Evolutionary conservation across 2,329 filamentous ascomycete genomes (phyloP).

Genomic region (Pseudocercospora vitis): DNA sequence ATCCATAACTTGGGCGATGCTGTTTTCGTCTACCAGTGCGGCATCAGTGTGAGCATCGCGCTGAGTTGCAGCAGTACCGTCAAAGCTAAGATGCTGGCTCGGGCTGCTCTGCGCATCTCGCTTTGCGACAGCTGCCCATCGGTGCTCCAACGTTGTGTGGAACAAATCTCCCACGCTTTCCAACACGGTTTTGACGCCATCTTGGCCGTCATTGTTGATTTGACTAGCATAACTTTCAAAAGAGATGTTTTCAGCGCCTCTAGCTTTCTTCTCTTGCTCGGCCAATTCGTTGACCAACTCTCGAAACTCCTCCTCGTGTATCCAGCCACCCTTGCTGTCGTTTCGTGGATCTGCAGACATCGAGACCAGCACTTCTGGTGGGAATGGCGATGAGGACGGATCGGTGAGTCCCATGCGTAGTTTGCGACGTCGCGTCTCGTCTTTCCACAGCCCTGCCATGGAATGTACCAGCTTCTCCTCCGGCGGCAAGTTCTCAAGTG

Average conservation of each 20-base stretch:
- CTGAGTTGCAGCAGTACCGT: constrained; percentile 7
- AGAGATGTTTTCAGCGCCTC: constrained; percentile 45
- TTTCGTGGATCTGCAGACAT: constrained; percentile 83
- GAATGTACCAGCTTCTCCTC: constrained; percentile 86
- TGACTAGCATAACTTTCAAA: constrained; percentile 68
- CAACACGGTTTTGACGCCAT: constrained; percentile 69
- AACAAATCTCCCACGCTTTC: constrained; percentile 88
- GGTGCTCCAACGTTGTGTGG: constrained; percentile 48
- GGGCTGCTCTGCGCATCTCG: constrained; percentile 12
- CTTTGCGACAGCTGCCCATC: constrained; percentile 13
- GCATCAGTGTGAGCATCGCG: constrained; percentile 25
- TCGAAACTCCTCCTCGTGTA: constrained; percentile 83
- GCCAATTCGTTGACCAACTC: constrained; percentile 65
- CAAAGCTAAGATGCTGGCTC: constrained; percentile 4
- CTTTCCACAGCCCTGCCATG: constrained; percentile 90
- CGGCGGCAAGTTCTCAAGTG: constrained; percentile 54
- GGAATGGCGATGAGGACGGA: constrained; percentile 72
- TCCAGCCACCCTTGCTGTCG: constrained; percentile 75
- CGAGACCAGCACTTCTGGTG: constrained; percentile 75
- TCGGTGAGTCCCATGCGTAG: constrained; percentile 64
- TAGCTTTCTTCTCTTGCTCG: constrained; percentile 59
- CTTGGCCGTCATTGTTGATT: constrained; percentile 48
- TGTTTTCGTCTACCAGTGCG: constrained; percentile 65
- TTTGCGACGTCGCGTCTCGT: constrained; percentile 79
- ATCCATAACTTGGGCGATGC: constrained; percentile 53